phyloP scores from a whole-genome alignment of 2,329 filamentous ascomycete species.

The Ophiosphaerella narmari region DNA sequence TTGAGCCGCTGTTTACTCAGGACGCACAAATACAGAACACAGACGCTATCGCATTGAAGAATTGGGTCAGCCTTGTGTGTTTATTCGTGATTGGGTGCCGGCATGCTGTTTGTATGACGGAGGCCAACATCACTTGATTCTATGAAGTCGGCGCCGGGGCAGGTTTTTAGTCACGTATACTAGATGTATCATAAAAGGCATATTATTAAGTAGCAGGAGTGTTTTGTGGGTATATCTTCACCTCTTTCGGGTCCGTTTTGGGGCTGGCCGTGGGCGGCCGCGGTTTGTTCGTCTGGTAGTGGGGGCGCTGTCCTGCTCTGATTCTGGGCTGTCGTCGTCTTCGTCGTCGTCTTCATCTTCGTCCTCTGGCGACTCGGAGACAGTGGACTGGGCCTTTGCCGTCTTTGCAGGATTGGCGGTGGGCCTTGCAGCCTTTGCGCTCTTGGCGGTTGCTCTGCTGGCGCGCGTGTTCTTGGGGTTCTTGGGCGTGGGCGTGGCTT shows the following conservation, averaged over 20 bases:
- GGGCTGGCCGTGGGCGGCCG: constrained; percentile 23
- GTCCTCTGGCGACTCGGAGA: constrained; percentile 38
- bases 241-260: constrained; percentile 38
- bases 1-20: too few relatives aligned
- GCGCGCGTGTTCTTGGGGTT: constrained; percentile 33
- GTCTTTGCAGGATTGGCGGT: constrained; percentile 29
- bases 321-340: constrained; percentile 37
- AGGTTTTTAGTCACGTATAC: too few relatives aligned
- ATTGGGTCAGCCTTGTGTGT: too few relatives aligned
- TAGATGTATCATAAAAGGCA: too few relatives aligned
- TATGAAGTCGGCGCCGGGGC: too few relatives aligned
- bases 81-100: too few relatives aligned
- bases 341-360: constrained; percentile 48
- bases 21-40: too few relatives aligned
- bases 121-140: too few relatives aligned
- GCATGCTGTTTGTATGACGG: too few relatives aligned
- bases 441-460: constrained; percentile 27
- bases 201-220: too few relatives aligned
- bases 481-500: constrained; percentile 37
- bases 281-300: constrained; percentile 40
- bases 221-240: background rate
- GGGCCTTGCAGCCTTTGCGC: constrained; percentile 28
- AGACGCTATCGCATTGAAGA: too few relatives aligned
- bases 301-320: constrained; percentile 39
- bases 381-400: constrained; percentile 37